Base-by-base conservation (phyloP, 768 basidiomycete genomes). In the Imleria badia region DNA sequence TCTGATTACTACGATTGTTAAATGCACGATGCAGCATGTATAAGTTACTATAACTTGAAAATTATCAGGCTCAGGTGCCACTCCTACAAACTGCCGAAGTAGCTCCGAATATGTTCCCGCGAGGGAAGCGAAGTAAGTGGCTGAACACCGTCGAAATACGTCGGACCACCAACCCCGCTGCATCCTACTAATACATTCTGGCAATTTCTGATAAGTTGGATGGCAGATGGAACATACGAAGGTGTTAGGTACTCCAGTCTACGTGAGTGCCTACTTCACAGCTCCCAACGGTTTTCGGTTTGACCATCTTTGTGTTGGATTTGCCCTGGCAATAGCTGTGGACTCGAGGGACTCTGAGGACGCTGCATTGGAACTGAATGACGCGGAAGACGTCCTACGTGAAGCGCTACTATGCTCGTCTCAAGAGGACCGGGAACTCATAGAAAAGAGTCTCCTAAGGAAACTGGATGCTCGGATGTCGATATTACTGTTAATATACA, bases 381-480 rank as follows among this genome's bases (percentile, higher is more conserved):
- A n/a, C n/a, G n/a, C n/a, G n/a, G n/a, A 55, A 19, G 45, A 47
- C 15, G 38, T 9, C 20, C 26, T 34, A n/a, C 36, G 22, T 46
- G 54, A 54, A 33, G 11, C 9, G 9, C 9, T 34, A 31, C 36
- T 20, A 31, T 20, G 26, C 11, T 57, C 31, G 6, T 42, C 54
- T 38, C 48, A 26, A 42, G 47, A 57, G 29, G 71, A 60, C n/a
- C 65, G 78, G 47, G 66, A 68, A 56, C 58, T 40, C 30, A 54
- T 80, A 23, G 80, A 81, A 68, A 70, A 65, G 57, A 77, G 69
- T 60, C 71, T 81, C 23, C 51, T 80, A 23, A 61, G 65, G 48
- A 72, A 73, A 47, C 43, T 72, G 33, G 73, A 74, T 31, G 48
- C 55, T 23, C 67, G 72, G 33, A 73, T 74, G 71, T 66, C 68